Percentiles rank a stretch among this genome's conserved stretches.
Evolutionary conservation across 371 early-diverging fungal genomes (phyloP).

Genomic region (Actinomortierella wolfii): DNA sequence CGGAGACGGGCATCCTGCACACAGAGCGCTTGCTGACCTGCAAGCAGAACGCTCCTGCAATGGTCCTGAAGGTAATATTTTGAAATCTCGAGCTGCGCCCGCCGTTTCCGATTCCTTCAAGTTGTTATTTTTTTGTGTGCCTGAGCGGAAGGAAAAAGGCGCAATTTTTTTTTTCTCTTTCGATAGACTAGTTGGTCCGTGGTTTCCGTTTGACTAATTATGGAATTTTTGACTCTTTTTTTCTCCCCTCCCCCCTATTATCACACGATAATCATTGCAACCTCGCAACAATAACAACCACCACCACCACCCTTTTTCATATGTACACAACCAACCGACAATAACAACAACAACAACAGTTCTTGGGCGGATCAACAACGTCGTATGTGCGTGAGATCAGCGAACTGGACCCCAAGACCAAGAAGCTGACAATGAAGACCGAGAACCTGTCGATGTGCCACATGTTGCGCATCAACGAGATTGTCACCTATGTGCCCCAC

Average conservation of each 20-base stretch:
- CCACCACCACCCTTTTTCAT: not conserved
- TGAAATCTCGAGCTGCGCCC: no score
- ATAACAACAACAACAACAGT: slow-evolving; percentile 29
- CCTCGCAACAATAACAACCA: not conserved
- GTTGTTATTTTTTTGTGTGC: no score
- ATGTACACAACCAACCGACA: not conserved
- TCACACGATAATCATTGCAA: no score
- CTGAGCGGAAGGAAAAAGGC: no score
- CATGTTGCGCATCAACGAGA: slow-evolving; percentile 85
- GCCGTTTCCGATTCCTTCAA: no score
- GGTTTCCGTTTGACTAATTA: not conserved
- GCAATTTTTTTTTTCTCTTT: no score
- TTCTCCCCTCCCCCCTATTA: no score
- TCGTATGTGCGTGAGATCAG: slow-evolving; percentile 89
- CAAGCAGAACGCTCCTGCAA: slow-evolving; percentile 83
- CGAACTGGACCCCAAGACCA: slow-evolving; percentile 78
- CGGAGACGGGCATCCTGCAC: slow-evolving; percentile 79
- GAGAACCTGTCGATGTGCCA: slow-evolving; percentile 77
- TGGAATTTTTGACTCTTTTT: not conserved
- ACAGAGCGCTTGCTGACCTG: slow-evolving; percentile 91
- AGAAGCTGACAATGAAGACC: slow-evolving; percentile 73
- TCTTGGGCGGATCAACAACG: slow-evolving; percentile 66
- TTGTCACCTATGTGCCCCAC: slow-evolving; percentile 66
- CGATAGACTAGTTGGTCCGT: not conserved
- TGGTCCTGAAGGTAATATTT: slow-evolving; percentile 61